Conservation (phyloP, 108 stramenopile species). For the Pseudonitzschia multiseries region DNA sequence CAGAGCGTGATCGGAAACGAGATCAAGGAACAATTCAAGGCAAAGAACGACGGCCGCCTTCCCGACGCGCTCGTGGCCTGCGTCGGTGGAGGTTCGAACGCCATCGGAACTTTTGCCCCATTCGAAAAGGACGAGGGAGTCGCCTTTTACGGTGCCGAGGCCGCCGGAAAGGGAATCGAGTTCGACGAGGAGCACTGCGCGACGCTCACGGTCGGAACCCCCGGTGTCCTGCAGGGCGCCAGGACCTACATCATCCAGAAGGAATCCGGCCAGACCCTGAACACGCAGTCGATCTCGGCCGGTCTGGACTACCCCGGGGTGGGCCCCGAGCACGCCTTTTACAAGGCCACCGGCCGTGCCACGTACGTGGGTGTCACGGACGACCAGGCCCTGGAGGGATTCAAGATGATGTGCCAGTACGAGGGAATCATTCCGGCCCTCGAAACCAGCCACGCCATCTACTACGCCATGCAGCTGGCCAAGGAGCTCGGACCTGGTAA, state of each 20-base stretch:
- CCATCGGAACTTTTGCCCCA: slow-evolving; percentile 94
- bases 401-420: slow-evolving; percentile 86
- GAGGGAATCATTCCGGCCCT: slow-evolving; percentile 97
- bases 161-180: slow-evolving; percentile 89
- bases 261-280: slow-evolving; percentile 87
- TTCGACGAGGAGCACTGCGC: slow-evolving; percentile 84
- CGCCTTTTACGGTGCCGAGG: slow-evolving; percentile 92
- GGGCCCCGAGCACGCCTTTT: slow-evolving; percentile 93
- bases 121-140: slow-evolving; percentile 86
- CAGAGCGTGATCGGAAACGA: slow-evolving; percentile 90
- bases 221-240: slow-evolving; percentile 95
- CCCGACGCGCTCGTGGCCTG: slow-evolving; percentile 95
- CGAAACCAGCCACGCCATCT: slow-evolving; percentile 93
- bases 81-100: slow-evolving; percentile 96
- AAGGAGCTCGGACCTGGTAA: slow-evolving; percentile 87
- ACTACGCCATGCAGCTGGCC: slow-evolving; percentile 87
- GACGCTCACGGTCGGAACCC: slow-evolving; percentile 89
- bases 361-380: slow-evolving; percentile 89
- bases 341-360: slow-evolving; percentile 92
- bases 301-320: slow-evolving; percentile 98
- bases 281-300: slow-evolving; percentile 93
- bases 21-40: slow-evolving; percentile 81
- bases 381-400: slow-evolving; percentile 90
- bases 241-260: slow-evolving; percentile 90
- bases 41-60: slow-evolving; percentile 83